Conservation (phyloP, 768 basidiomycete species). For the Postia placenta region DNA sequence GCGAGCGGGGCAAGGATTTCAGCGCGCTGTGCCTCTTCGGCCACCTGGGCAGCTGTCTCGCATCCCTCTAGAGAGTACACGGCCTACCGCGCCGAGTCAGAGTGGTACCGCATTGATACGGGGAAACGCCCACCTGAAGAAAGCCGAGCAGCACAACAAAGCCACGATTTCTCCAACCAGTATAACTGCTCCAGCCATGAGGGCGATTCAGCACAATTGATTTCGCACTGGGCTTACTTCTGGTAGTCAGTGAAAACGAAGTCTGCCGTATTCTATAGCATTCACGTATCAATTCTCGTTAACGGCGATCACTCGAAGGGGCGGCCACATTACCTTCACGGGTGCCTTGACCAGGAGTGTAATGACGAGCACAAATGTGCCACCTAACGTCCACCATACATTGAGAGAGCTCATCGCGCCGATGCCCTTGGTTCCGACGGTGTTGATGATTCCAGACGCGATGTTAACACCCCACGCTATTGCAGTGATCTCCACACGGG, state of each 20-base stretch:
- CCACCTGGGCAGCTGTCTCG: conserved; percentile 59
- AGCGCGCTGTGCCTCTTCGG: conserved; percentile 51
- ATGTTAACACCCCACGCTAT: conserved; percentile 57
- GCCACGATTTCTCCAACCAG: conserved; percentile 46
- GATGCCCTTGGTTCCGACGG: conserved; percentile 49
- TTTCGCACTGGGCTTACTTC: conserved; percentile 30
- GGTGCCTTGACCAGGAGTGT: conserved; percentile 53
- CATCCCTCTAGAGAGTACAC: conserved; percentile 59
- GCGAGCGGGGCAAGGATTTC: conserved; percentile 53
- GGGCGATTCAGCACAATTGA: neutral
- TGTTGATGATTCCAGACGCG: conserved; percentile 47
- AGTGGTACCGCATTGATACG: neutral
- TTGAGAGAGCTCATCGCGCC: conserved; percentile 50
- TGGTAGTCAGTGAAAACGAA: conserved; percentile 55
- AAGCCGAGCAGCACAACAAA: conserved; percentile 57
- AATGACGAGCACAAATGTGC: conserved; percentile 50
- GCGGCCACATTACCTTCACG: conserved; percentile 40
- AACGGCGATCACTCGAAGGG: too few species aligned
- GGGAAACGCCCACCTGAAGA: conserved; percentile 30
- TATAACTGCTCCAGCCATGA: conserved; percentile 43
- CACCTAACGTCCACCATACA: conserved; percentile 58
- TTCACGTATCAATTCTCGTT: too few species aligned
- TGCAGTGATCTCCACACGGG: conserved; percentile 42
- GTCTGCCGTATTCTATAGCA: conserved; percentile 43
- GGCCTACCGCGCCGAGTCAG: conserved; percentile 28